Evolutionary conservation across 169 alveolate genomes (phyloP), one percentile per base, ranked within the genome.

Genomic region (Plasmodium relictum): DNA sequence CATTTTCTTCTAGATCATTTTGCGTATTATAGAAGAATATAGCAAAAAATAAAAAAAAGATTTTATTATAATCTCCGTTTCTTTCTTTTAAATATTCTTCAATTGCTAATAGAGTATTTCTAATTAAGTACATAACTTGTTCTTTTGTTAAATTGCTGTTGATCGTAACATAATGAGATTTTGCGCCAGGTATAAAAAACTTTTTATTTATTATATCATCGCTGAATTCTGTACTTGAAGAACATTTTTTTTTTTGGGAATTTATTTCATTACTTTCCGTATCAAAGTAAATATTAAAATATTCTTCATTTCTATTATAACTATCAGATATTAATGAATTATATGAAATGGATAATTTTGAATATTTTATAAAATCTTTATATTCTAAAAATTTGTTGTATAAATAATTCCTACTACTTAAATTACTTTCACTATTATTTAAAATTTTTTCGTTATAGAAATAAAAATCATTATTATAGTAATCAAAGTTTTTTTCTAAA

Each of bases 1-100:
- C 16, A n/a, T n/a, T 16, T 7, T 72, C 69, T 2, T 14, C 70
- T 72, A 4, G 45, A 31, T 52, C 52, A 45, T 56, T 50, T 31
- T 62, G 26, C 20, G 59, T 63, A 54, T 4, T 63, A 63, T 50
- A 48, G 41, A 26, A 42, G 62, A 58, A 76, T 58, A 9, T 45
- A 16, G 74, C 62, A 76, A 68, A 73, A 26, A 70, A 76, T 8
- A 76, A 48, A 41, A 76, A 76, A 58, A 76, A 76, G 6, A 76
- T 63, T 37, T 54, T 50, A 42, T 76, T 45, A 68, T 61, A 63
- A 68, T 63, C 74, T 0, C 74, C 69, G 18, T 18, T 42, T 22
- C 54, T 65, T 18, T 76, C 89, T 18, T 68, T 62, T 12, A 76
- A 54, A 7, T 20, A 76, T 2, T 76, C 89, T 22, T 62, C 78